These are phyloP conservation scores for Sporothrix brasiliensis DNA, from an alignment of 2,329 filamentous ascomycete genomes.

Conservation along the genomic window DNA sequence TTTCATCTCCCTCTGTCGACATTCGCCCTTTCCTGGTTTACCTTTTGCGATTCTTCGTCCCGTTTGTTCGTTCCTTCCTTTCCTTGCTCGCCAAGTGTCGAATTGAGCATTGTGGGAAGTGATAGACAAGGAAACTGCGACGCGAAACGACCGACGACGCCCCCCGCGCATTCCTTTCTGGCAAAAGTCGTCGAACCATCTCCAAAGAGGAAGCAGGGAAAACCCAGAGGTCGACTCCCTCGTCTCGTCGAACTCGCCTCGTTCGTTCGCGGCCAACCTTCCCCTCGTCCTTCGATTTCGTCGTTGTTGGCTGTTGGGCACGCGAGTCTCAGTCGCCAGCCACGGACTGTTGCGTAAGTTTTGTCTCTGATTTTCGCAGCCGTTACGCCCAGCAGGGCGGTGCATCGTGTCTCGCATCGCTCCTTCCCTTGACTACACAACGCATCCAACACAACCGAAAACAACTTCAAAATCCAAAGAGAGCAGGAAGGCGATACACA, in stretches of 20 bases:
- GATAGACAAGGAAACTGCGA: constrained; percentile 7
- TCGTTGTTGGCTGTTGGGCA: constrained; percentile 29
- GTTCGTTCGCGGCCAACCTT: neutral
- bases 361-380: constrained; percentile 13
- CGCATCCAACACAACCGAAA: neutral
- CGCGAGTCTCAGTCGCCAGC: constrained; percentile 33
- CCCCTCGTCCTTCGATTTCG: constrained; percentile 3
- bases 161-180: neutral
- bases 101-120: constrained; percentile 14
- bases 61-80: constrained; percentile 23
- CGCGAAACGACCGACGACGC: constrained; percentile 6
- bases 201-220: constrained; percentile 2
- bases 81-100: constrained; percentile 12
- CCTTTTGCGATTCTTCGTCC: constrained; percentile 23
- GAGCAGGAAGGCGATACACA: constrained; percentile 2
- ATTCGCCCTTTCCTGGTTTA: constrained; percentile 28
- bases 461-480: neutral
- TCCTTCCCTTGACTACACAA: neutral
- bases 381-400: constrained; percentile 3
- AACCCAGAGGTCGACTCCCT: neutral
- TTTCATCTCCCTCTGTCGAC: constrained; percentile 26
- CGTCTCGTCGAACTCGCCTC: constrained; percentile 4
- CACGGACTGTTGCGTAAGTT: constrained; percentile 31
- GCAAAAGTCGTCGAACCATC: constrained; percentile 13
- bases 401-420: neutral